A percentile compares a stretch with the other conserved stretches of the same genome.
phyloP scores from a whole-genome alignment of 139 green algal genomes.

The Chlorella sp. region DNA sequence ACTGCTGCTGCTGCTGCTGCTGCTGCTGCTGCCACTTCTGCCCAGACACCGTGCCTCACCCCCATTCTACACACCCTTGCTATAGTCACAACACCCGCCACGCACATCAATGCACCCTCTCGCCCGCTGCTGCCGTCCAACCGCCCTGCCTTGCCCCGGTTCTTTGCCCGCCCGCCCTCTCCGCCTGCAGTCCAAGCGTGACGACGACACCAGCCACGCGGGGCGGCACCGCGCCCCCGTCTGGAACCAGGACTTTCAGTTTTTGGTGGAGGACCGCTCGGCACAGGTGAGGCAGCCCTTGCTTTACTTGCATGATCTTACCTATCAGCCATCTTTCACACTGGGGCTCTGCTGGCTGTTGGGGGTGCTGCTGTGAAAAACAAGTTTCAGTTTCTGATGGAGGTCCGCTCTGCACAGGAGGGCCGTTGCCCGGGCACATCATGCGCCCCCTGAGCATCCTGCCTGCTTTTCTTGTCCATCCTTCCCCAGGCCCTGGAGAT shows the following conservation, averaged over 20 bases:
- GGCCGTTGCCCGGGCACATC: too few relatives aligned
- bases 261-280: slow-evolving; percentile 86
- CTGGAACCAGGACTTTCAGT: slow-evolving; percentile 89
- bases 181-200: slow-evolving; percentile 49
- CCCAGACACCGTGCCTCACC: too few relatives aligned
- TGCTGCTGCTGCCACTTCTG: not conserved
- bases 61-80: too few relatives aligned
- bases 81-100: too few relatives aligned
- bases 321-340: not conserved
- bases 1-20: not conserved
- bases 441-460: too few relatives aligned
- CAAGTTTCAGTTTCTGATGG: not conserved
- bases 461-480: not conserved
- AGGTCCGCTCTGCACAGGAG: not conserved
- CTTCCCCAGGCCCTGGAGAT: slow-evolving; percentile 76
- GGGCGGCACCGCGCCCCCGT: slow-evolving; percentile 80
- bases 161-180: not conserved
- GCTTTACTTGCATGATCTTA: not conserved
- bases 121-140: not conserved
- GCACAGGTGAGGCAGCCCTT: slow-evolving; percentile 62
- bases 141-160: not conserved
- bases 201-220: slow-evolving; percentile 80
- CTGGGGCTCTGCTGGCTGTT: not conserved
- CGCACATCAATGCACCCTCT: not conserved
- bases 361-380: not conserved